Conservation (phyloP, 2,329 filamentous ascomycete species). For the Sporothrix variecibatus region DNA sequence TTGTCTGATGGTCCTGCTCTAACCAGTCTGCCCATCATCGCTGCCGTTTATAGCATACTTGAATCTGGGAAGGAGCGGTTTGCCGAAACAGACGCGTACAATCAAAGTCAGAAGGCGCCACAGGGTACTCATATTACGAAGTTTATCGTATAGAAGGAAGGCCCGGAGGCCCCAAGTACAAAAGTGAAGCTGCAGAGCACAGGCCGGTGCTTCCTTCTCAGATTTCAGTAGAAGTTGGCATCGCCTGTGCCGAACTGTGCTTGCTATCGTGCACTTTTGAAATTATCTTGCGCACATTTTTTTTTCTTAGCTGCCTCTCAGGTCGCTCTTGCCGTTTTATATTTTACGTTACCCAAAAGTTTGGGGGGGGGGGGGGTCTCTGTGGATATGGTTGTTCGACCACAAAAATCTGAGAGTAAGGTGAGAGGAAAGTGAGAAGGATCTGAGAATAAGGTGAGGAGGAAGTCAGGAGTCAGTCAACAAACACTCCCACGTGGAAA, state of each 20-base stretch:
- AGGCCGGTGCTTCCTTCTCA: background rate
- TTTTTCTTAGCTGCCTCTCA: background rate
- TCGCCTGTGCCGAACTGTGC: background rate
- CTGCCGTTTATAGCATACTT: background rate
- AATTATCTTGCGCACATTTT: background rate
- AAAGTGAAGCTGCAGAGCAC: background rate
- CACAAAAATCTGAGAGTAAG: background rate
- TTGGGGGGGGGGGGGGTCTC: background rate
- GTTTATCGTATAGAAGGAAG: background rate
- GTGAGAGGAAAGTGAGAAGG: slow-evolving; percentile 4
- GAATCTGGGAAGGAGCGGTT: background rate
- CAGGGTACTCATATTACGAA: background rate
- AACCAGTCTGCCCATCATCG: background rate
- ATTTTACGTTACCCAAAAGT: background rate
- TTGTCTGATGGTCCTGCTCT: background rate
- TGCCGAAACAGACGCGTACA: background rate
- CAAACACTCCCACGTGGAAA: background rate
- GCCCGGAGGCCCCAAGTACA: background rate
- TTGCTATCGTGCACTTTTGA: too few relatives aligned
- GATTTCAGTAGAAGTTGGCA: background rate
- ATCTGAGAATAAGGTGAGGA: background rate
- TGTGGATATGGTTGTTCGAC: background rate
- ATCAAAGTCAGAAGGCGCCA: background rate
- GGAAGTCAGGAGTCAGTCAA: background rate
- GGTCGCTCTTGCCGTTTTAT: background rate